A percentile compares a stretch with the other conserved stretches of the same genome.
These are phyloP conservation scores for Mycena chlorophos DNA, from an alignment of 768 basidiomycete genomes.

Conservation along the genomic window DNA sequence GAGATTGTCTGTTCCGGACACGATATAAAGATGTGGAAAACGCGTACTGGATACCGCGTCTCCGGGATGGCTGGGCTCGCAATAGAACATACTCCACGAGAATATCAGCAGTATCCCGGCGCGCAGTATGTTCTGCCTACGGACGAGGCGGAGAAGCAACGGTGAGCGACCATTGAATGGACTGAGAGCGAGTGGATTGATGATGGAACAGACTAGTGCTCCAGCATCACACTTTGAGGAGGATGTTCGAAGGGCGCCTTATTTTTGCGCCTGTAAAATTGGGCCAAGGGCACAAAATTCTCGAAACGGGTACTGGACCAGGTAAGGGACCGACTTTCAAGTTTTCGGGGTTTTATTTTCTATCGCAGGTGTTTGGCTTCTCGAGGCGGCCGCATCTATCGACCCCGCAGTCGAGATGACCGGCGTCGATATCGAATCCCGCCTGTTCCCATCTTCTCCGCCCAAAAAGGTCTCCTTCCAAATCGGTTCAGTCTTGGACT, in stretches of 20 bases:
- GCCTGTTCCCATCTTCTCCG: slow-evolving; percentile 9
- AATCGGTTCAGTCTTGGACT: slow-evolving; percentile 2
- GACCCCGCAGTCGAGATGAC: slow-evolving; percentile 14
- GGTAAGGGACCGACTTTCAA: no score
- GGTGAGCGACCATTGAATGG: no score
- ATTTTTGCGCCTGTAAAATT: slow-evolving; percentile 11
- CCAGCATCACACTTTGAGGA: slow-evolving; percentile 16
- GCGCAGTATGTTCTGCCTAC: no score
- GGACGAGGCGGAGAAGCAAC: no score
- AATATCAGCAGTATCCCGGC: no score
- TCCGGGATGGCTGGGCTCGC: no score
- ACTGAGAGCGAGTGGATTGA: no score
- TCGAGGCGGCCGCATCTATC: slow-evolving; percentile 8
- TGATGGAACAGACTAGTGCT: slow-evolving; percentile 7
- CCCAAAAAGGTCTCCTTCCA: slow-evolving; percentile 9
- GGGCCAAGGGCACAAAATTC: background rate
- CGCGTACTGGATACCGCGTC: no score
- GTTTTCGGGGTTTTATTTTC: no score
- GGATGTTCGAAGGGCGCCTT: slow-evolving; percentile 2
- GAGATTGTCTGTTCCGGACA: no score
- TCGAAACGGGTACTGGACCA: slow-evolving; percentile 15
- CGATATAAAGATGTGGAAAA: no score
- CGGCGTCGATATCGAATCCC: slow-evolving; percentile 13
- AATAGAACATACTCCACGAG: no score
- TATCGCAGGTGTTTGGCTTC: slow-evolving; percentile 3